phyloP scores from a whole-genome alignment of 2,329 filamentous ascomycete genomes.

The Parastagonospora nodorum region DNA sequence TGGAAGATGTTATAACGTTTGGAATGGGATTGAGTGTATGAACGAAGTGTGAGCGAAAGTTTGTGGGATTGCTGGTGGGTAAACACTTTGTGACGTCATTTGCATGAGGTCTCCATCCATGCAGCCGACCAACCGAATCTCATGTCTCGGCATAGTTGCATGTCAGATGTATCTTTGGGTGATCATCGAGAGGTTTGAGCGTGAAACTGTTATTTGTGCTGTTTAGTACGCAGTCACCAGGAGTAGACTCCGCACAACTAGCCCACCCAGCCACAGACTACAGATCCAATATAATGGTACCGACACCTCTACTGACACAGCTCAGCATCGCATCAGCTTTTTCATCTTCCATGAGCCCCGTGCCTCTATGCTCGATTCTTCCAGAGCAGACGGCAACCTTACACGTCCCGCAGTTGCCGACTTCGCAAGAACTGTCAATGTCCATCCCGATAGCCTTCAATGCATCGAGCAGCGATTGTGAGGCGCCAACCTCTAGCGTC shows the following conservation, averaged over 20 bases:
- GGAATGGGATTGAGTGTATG: neutral
- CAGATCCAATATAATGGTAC: conserved; percentile 40
- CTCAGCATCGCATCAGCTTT: conserved; percentile 42
- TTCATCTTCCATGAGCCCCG: conserved; percentile 43
- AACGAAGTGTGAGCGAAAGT: no score
- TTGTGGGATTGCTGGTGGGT: no score
- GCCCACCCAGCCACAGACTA: conserved; percentile 5
- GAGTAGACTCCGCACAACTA: no score
- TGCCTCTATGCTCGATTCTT: conserved; percentile 48
- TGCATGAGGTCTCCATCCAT: no score
- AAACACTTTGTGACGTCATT: no score
- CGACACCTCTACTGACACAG: conserved; percentile 46
- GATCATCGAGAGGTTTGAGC: no score
- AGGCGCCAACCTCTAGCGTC: conserved; percentile 51
- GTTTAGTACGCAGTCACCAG: no score
- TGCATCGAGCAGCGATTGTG: conserved; percentile 49
- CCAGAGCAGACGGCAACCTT: conserved; percentile 47
- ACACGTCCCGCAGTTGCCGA: conserved; percentile 53
- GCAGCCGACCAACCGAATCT: no score
- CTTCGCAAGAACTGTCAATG: conserved; percentile 51
- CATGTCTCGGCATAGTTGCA: no score
- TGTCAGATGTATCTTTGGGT: no score
- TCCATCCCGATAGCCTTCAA: conserved; percentile 52
- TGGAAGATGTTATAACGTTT: neutral
- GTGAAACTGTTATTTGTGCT: no score